phyloP scores from a whole-genome alignment of 768 basidiomycete genomes.

The Filobasidium wieringae region DNA sequence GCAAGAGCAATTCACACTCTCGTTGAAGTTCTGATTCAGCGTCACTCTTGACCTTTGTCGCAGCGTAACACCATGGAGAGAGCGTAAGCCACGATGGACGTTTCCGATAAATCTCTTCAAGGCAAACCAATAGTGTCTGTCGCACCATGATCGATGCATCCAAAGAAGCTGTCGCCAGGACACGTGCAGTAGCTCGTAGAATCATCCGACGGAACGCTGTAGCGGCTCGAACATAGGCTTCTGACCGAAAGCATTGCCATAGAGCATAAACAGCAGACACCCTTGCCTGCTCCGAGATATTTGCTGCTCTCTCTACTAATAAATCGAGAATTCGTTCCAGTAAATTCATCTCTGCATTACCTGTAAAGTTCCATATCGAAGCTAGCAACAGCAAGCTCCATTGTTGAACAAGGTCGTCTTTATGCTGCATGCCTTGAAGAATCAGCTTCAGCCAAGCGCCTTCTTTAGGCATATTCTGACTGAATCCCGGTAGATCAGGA shows the following conservation, averaged over 20 bases:
- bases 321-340: neutral
- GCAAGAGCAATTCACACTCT: neutral
- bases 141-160: neutral
- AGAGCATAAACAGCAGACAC: conserved; percentile 2
- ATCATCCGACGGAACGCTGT: neutral
- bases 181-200: neutral
- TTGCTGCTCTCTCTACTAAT: neutral
- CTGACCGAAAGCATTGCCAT: neutral
- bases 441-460: neutral
- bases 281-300: neutral
- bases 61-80: neutral
- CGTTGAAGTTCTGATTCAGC: neutral
- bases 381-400: conserved; percentile 9
- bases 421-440: neutral
- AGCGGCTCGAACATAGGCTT: neutral
- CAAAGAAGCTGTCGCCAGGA: neutral
- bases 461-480: neutral
- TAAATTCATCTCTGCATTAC: neutral
- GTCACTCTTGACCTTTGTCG: neutral
- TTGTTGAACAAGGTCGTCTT: neutral
- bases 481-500: neutral
- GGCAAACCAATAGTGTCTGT: neutral
- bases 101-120: neutral
- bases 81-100: neutral
- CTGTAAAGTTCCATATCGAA: neutral